Percentiles rank a stretch among this genome's conserved stretches.
Conservation (phyloP, 805 yeast species). For the Wickerhamiella parazyma region DNA sequence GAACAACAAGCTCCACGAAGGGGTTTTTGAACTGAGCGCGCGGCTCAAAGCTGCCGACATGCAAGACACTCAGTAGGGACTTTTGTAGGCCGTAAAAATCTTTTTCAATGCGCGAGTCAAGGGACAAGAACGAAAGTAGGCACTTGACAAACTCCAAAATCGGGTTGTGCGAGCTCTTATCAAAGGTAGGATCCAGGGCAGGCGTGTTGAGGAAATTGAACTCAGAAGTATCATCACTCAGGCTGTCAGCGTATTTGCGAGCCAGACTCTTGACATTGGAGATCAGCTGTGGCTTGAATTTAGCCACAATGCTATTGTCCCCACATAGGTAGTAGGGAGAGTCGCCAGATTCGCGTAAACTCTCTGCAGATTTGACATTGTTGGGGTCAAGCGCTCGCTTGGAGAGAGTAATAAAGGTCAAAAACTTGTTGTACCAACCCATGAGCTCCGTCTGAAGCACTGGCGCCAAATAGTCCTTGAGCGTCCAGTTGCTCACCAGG, state of each 20-base stretch:
- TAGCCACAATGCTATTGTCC: conserved; percentile 27
- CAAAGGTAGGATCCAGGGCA: conserved; percentile 31
- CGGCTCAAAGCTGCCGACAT: conserved; percentile 70
- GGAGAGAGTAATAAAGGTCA: conserved; percentile 4
- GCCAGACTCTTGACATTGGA: conserved; percentile 53
- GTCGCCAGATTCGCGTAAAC: background rate
- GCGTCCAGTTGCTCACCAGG: conserved; percentile 55
- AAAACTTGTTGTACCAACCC: conserved; percentile 67
- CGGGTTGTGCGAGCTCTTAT: conserved; percentile 38
- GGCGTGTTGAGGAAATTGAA: conserved; percentile 66
- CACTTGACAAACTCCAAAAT: conserved; percentile 66
- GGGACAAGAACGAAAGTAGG: conserved; percentile 54
- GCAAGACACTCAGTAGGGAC: conserved; percentile 58
- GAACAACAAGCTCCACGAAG: conserved; percentile 49
- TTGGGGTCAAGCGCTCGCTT: background rate
- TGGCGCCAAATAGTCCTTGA: conserved; percentile 57
- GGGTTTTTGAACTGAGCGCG: conserved; percentile 67
- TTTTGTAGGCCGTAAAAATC: conserved; percentile 67
- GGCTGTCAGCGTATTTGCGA: conserved; percentile 52
- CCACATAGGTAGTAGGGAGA: conserved; percentile 13
- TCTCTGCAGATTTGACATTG: background rate
- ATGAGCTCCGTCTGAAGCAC: conserved; percentile 71
- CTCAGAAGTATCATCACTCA: conserved; percentile 37
- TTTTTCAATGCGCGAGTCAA: conserved; percentile 48
- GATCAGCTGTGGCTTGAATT: conserved; percentile 48